Conservation (phyloP, 2,329 filamentous ascomycete genomes). For the Lizonia empirigonia region DNA sequence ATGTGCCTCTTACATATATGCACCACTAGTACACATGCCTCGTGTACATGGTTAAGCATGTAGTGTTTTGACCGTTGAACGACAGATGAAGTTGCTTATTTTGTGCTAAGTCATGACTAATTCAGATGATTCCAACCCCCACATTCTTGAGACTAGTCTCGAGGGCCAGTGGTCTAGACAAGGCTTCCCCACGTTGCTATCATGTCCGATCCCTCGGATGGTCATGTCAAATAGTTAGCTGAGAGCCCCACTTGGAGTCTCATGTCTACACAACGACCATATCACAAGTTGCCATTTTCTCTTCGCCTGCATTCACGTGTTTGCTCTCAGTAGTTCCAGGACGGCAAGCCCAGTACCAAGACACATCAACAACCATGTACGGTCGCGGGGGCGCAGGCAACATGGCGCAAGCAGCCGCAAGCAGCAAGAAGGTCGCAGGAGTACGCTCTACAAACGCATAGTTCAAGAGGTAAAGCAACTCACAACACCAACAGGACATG, state of each 20-base stretch:
- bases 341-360: no score
- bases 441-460: slow-evolving; percentile 21
- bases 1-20: no score
- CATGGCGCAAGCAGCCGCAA: slow-evolving; percentile 45
- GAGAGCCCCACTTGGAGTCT: slow-evolving; percentile 22
- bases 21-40: no score
- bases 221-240: neutral
- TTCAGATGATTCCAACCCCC: slow-evolving; percentile 28
- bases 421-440: slow-evolving; percentile 38
- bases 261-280: neutral
- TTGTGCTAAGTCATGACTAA: slow-evolving; percentile 35
- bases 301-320: neutral
- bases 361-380: slow-evolving; percentile 34
- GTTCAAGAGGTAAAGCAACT: no score
- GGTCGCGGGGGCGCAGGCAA: slow-evolving; percentile 56
- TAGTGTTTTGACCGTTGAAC: neutral
- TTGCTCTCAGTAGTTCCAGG: neutral
- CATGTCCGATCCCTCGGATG: slow-evolving; percentile 17
- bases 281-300: no score
- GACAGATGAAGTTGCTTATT: slow-evolving; percentile 18
- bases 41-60: neutral
- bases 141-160: slow-evolving; percentile 21
- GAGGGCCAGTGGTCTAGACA: slow-evolving; percentile 19
- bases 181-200: slow-evolving; percentile 35
- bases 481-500: slow-evolving; percentile 39